These are phyloP conservation scores for Pyrenophora teres DNA, from an alignment of 2,329 filamentous ascomycete genomes.

Conservation along the genomic window DNA sequence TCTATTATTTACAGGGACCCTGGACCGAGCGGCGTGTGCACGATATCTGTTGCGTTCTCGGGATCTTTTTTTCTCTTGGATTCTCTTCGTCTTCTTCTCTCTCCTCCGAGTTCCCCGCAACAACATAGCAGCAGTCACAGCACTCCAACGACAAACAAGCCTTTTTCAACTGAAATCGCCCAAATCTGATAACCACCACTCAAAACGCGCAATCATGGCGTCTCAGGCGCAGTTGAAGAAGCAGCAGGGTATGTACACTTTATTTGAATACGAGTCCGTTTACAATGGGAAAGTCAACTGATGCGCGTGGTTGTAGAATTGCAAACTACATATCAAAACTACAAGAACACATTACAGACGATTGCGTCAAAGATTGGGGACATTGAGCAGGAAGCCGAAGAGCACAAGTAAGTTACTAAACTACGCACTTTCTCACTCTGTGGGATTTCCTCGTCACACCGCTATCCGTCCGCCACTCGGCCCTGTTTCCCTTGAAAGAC, in stretches of 20 bases:
- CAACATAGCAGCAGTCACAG: neutral
- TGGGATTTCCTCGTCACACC: conserved; percentile 19
- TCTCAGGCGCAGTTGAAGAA: conserved; percentile 65
- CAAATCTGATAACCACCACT: no score
- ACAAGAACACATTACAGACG: conserved; percentile 79
- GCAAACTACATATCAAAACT: conserved; percentile 78
- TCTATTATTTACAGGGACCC: no score
- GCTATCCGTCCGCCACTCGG: conserved; percentile 17
- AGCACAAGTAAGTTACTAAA: conserved; percentile 79
- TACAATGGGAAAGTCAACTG: neutral
- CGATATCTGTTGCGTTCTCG: neutral
- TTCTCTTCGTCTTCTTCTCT: conserved; percentile 8
- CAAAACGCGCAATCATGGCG: conserved; percentile 49
- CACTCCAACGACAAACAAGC: neutral
- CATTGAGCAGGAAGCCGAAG: conserved; percentile 95
- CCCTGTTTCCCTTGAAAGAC: conserved; percentile 2
- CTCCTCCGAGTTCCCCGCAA: conserved; percentile 32
- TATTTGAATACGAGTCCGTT: neutral
- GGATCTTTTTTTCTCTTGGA: conserved; percentile 5
- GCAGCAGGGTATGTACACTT: conserved; percentile 66
- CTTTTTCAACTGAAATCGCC: no score
- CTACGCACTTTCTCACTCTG: neutral
- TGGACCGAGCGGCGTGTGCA: no score
- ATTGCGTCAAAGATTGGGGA: conserved; percentile 96
- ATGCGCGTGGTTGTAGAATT: conserved; percentile 62